Conservation (phyloP, 192 early-diverging fungal species). For the Coemansia reversa region DNA sequence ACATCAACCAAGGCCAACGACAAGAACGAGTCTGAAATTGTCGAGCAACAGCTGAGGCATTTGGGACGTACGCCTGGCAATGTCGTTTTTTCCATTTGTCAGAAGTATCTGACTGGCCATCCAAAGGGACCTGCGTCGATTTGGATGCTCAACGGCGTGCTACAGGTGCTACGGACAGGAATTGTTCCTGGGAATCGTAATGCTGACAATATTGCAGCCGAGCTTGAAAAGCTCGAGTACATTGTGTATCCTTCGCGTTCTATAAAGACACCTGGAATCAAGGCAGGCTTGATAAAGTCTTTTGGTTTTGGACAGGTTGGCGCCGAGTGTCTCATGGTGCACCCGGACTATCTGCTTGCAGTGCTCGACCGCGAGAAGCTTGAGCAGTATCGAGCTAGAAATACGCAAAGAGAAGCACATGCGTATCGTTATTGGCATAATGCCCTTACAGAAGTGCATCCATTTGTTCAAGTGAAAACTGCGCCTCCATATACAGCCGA, state of each 20-base stretch:
- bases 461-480: constrained; percentile 83
- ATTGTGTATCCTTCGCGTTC: constrained; percentile 83
- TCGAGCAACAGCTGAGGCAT: constrained; percentile 85
- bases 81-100: constrained; percentile 75
- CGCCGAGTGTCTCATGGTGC: constrained; percentile 81
- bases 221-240: constrained; percentile 74
- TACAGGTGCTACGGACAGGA: constrained; percentile 81
- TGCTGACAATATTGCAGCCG: constrained; percentile 50
- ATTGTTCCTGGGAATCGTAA: constrained; percentile 91
- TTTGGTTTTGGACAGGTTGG: constrained; percentile 97
- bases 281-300: constrained; percentile 87
- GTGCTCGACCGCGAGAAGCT: constrained; percentile 69
- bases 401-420: constrained; percentile 63
- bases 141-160: constrained; percentile 93
- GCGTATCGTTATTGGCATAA: constrained; percentile 92
- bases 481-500: constrained; percentile 82
- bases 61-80: constrained; percentile 87
- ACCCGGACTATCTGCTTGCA: constrained; percentile 83
- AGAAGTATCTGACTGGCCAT: constrained; percentile 90
- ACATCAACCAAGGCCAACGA: constrained; percentile 96
- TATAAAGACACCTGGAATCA: constrained; percentile 87
- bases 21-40: constrained; percentile 90
- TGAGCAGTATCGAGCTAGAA: constrained; percentile 64
- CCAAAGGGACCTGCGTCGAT: constrained; percentile 93
- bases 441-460: constrained; percentile 73